These are phyloP conservation scores for Diaporthe australafricana DNA, from an alignment of 2,329 filamentous ascomycete species.

Conservation along the genomic window DNA sequence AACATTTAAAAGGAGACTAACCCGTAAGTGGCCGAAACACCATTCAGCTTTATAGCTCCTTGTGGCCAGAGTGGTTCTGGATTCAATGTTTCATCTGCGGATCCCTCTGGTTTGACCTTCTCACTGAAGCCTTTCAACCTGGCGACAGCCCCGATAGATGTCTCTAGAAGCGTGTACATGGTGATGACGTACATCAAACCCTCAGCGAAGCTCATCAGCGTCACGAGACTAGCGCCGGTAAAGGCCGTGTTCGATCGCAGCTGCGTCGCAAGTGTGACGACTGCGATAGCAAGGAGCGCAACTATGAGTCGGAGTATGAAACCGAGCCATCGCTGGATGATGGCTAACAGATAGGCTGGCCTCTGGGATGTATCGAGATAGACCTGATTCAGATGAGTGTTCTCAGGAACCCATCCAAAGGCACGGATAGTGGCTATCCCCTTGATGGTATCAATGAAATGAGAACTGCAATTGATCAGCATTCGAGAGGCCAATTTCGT, in stretches of 20 bases:
- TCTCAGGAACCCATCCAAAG: neutral
- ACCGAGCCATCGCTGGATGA: neutral
- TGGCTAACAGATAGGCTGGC: neutral
- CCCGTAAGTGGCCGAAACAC: conserved; percentile 5
- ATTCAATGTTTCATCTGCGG: neutral
- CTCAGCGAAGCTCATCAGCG: conserved; percentile 25
- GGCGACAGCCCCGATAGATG: conserved; percentile 23
- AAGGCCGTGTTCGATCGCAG: neutral
- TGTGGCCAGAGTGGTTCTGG: neutral
- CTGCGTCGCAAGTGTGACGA: neutral
- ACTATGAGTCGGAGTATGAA: neutral
- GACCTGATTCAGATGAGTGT: neutral
- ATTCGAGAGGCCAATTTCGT: no score
- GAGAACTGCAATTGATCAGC: neutral
- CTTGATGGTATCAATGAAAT: neutral
- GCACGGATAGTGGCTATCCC: conserved; percentile 4
- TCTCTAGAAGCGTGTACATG: conserved; percentile 22
- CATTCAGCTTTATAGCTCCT: neutral
- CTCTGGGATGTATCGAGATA: neutral
- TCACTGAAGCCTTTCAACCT: conserved; percentile 19
- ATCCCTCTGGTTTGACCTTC: conserved; percentile 10
- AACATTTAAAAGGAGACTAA: neutral
- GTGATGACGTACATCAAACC: conserved; percentile 17
- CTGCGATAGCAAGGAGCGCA: neutral
- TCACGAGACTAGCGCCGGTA: conserved; percentile 15